Percentiles rank a stretch among this genome's conserved stretches.
These are phyloP conservation scores for Zanthoxylum bungeanum DNA, from an alignment of 345 rosid species.

Conservation along the genomic window DNA sequence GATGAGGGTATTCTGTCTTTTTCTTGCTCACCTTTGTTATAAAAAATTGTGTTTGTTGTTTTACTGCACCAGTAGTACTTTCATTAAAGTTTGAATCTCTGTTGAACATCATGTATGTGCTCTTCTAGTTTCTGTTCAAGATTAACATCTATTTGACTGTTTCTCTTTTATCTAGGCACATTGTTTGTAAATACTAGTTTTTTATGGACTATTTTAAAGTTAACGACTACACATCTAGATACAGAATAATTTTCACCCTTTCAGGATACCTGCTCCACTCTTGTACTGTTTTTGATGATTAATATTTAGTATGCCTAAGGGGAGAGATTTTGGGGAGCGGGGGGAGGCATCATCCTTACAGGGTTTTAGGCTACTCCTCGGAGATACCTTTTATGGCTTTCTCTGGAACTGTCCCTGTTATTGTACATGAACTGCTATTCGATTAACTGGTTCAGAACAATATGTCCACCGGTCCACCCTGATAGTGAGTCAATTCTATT, in stretches of 20 bases:
- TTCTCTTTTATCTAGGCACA: not conserved
- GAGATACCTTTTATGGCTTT: not conserved
- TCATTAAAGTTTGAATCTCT: not conserved
- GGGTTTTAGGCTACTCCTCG: too few species aligned
- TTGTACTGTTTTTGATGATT: not conserved
- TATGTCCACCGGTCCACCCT: not conserved
- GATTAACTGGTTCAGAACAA: not conserved
- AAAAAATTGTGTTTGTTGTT: not conserved
- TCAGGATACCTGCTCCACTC: too few species aligned
- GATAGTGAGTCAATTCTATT: not conserved
- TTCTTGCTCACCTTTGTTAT: not conserved
- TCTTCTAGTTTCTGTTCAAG: not conserved
- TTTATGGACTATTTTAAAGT: not conserved
- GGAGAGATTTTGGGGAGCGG: too few species aligned
- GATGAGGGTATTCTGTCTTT: slow-evolving; percentile 43
- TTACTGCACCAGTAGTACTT: not conserved
- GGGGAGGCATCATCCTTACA: too few species aligned
- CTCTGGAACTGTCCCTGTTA: not conserved
- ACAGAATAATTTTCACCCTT: too few species aligned
- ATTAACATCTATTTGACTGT: not conserved
- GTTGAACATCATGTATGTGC: not conserved
- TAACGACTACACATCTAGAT: not conserved
- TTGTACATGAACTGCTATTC: not conserved
- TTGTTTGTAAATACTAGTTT: not conserved
- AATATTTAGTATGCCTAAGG: not conserved